These are phyloP conservation scores for Ceratobasidium sp. DNA, from an alignment of 1,284 basidiomycete species.

Conservation along the genomic window DNA sequence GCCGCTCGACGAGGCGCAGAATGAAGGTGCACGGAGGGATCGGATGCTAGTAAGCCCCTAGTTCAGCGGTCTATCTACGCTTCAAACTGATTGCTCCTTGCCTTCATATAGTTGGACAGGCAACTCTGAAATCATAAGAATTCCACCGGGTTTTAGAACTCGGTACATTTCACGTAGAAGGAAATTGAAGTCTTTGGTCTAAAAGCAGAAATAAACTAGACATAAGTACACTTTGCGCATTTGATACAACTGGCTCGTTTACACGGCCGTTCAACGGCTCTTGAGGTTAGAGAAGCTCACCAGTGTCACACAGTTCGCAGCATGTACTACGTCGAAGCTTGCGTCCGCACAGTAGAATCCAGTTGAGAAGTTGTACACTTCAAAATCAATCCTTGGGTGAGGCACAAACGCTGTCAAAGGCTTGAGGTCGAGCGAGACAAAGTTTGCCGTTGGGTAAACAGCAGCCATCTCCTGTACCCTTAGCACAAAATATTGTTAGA, in stretches of 20 bases:
- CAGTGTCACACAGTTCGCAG: not conserved
- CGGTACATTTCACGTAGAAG: conserved; percentile 11
- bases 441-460: not conserved
- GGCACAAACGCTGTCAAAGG: not conserved
- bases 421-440: conserved; percentile 17
- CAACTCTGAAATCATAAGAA: not conserved
- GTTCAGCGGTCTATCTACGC: not conserved
- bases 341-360: not conserved
- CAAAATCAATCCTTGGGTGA: not conserved
- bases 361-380: conserved; percentile 17
- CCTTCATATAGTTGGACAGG: not conserved
- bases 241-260: too few species aligned
- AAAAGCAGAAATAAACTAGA: not conserved
- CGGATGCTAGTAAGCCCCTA: not conserved
- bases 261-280: not conserved
- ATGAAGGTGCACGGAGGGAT: not conserved
- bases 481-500: too few species aligned
- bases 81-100: not conserved
- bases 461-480: conserved; percentile 23
- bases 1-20: not conserved
- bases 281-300: not conserved
- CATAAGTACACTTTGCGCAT: not conserved
- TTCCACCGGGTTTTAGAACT: conserved; percentile 1
- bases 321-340: conserved; percentile 21
- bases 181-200: conserved; percentile 4